A percentile compares a stretch with the other conserved stretches of the same genome.
Evolutionary conservation across 768 basidiomycete species (phyloP).

Genomic region (Cyclocybe cylindracea): DNA sequence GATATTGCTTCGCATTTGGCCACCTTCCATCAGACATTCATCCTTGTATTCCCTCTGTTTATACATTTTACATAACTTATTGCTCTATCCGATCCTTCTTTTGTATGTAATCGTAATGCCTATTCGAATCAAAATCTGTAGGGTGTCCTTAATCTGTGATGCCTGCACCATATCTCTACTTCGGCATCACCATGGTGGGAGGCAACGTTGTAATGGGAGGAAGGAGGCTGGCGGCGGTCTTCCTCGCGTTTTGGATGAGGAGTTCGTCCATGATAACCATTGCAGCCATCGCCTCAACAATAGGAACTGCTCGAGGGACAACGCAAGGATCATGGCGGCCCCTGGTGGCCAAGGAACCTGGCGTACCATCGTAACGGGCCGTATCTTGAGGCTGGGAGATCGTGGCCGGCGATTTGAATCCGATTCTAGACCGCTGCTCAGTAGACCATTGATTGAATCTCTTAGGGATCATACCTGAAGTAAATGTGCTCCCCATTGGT

Average conservation of each 20-base stretch:
- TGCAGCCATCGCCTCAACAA: conserved; percentile 97
- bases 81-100: too few relatives aligned
- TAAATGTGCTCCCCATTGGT: conserved; percentile 97
- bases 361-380: conserved; percentile 90
- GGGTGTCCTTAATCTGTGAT: too few relatives aligned
- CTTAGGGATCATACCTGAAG: conserved; percentile 70
- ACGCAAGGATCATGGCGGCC: conserved; percentile 98
- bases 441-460: neutral
- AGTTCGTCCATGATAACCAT: conserved; percentile 95
- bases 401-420: conserved; percentile 98
- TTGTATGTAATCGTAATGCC: too few relatives aligned
- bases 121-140: too few relatives aligned
- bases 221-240: conserved; percentile 71
- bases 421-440: conserved; percentile 55
- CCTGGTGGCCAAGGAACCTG: conserved; percentile 84
- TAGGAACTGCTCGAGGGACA: conserved; percentile 94
- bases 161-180: conserved; percentile 13
- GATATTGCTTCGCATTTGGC: neutral
- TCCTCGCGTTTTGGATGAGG: conserved; percentile 85
- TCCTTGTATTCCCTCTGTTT: too few relatives aligned
- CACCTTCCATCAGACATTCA: too few relatives aligned
- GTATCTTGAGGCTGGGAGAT: conserved; percentile 92
- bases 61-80: too few relatives aligned
- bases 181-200: conserved; percentile 84
- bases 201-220: conserved; percentile 88